A percentile compares a stretch with the other conserved stretches of the same genome.
phyloP scores from a whole-genome alignment of 1,284 basidiomycete genomes.

The Trametes pubescens region DNA sequence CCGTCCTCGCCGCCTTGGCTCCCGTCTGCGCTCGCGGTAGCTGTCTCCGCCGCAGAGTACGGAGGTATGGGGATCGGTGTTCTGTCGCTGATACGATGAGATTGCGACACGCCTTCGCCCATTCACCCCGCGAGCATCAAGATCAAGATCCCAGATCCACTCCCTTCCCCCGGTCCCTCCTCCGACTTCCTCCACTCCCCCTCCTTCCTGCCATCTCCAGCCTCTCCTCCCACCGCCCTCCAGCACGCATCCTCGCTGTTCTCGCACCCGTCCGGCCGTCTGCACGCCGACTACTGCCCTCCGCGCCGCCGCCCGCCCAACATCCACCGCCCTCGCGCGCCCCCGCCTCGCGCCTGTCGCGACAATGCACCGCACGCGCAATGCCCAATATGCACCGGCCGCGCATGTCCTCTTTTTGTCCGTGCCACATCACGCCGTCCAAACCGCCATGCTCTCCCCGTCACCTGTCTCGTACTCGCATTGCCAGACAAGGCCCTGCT shows the following conservation, averaged over 20 bases:
- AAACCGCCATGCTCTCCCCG: not conserved
- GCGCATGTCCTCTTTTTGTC: conserved; percentile 3
- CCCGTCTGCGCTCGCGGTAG: not conserved
- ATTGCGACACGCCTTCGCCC: conserved; percentile 1
- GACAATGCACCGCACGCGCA: not conserved
- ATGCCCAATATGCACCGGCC: not conserved
- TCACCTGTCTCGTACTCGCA: not conserved
- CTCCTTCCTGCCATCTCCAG: not conserved
- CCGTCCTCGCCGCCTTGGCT: not conserved
- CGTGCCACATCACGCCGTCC: not conserved
- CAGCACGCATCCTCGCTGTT: not conserved
- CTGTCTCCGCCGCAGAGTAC: conserved; percentile 1
- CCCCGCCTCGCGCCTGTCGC: not conserved
- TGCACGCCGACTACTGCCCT: not conserved
- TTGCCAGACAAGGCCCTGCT: not conserved
- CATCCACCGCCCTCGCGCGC: not conserved
- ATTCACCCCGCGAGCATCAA: conserved; percentile 10
- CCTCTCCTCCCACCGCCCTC: not conserved
- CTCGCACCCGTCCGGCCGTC: not conserved
- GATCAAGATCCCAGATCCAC: conserved; percentile 13
- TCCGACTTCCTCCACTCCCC: conserved; percentile 5
- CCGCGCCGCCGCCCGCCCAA: not conserved
- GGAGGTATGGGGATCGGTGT: conserved; percentile 4
- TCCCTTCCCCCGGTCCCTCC: not conserved
- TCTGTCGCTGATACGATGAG: conserved; percentile 16